These are phyloP conservation scores for Lactarius evosmus DNA, from an alignment of 768 basidiomycete genomes.

Conservation along the genomic window DNA sequence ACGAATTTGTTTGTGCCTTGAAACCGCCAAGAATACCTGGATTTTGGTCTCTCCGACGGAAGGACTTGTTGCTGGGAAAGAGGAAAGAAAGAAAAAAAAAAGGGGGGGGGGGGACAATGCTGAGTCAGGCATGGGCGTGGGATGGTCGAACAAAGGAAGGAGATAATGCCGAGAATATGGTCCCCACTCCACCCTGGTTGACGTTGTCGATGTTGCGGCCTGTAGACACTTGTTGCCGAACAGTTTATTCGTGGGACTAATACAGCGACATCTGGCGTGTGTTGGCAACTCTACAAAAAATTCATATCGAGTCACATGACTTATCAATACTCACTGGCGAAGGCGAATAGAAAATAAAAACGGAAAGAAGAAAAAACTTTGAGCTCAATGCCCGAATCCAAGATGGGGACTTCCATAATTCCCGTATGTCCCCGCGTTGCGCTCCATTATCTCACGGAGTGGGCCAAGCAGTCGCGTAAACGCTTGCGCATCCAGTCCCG, in stretches of 20 bases:
- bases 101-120: too few relatives aligned
- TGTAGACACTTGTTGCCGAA: not conserved
- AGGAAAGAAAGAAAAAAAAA: too few relatives aligned
- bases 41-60: not conserved
- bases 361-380: not conserved
- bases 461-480: conserved; percentile 94
- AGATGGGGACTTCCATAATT: conserved; percentile 15
- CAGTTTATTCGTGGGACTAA: not conserved
- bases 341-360: conserved; percentile 4
- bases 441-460: conserved; percentile 88
- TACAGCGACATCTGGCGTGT: not conserved
- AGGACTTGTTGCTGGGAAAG: not conserved
- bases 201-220: not conserved
- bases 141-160: too few relatives aligned
- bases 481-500: conserved; percentile 86
- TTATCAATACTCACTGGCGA: conserved; percentile 4
- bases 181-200: not conserved
- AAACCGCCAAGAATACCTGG: not conserved
- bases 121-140: too few relatives aligned
- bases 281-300: not conserved
- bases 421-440: conserved; percentile 72
- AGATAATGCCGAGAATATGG: not conserved
- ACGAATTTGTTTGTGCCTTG: not conserved
- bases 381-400: conserved; percentile 17
- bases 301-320: conserved; percentile 6